Percentiles rank a stretch among this genome's conserved stretches.
phyloP scores from a whole-genome alignment of 2,329 filamentous ascomycete genomes.

The Zymoseptoria ardabiliae region DNA sequence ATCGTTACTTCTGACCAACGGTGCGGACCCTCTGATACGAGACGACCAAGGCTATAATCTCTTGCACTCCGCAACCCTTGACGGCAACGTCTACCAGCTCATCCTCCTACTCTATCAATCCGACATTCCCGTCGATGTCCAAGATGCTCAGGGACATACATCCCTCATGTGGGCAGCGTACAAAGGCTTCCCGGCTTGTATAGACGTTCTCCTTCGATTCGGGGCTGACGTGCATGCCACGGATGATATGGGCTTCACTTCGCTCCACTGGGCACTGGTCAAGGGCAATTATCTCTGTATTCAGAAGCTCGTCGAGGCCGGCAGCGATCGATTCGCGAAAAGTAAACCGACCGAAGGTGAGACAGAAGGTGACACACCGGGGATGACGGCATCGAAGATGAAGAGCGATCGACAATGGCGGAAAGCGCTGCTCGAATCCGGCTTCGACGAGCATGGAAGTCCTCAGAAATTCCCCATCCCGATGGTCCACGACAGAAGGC shows the following conservation, averaged over 20 bases:
- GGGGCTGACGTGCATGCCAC: constrained; percentile 85
- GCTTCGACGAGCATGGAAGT: constrained; percentile 73
- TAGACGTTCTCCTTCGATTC: constrained; percentile 89
- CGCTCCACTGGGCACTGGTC: constrained; percentile 92
- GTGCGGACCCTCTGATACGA: constrained; percentile 84
- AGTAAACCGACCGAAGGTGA: constrained; percentile 46
- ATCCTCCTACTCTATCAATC: constrained; percentile 80
- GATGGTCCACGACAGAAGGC: constrained; percentile 67
- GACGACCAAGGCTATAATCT: constrained; percentile 98
- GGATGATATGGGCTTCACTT: constrained; percentile 90
- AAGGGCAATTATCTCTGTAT: constrained; percentile 86
- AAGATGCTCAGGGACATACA: constrained; percentile 85
- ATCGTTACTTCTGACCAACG: constrained; percentile 80
- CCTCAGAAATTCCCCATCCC: constrained; percentile 66
- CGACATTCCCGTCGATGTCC: constrained; percentile 85
- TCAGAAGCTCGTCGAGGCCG: constrained; percentile 91
- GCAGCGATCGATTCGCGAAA: constrained; percentile 84
- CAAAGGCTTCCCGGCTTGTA: constrained; percentile 87
- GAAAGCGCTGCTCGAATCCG: constrained; percentile 72
- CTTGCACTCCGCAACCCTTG: constrained; percentile 91
- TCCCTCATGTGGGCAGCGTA: constrained; percentile 98
- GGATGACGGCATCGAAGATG: constrained; percentile 79
- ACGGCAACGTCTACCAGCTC: constrained; percentile 87
- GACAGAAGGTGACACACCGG: constrained; percentile 76
- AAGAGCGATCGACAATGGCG: constrained; percentile 78